Base-by-base conservation (phyloP, 2,329 filamentous ascomycete species). In the Botrytis cinerea region DNA sequence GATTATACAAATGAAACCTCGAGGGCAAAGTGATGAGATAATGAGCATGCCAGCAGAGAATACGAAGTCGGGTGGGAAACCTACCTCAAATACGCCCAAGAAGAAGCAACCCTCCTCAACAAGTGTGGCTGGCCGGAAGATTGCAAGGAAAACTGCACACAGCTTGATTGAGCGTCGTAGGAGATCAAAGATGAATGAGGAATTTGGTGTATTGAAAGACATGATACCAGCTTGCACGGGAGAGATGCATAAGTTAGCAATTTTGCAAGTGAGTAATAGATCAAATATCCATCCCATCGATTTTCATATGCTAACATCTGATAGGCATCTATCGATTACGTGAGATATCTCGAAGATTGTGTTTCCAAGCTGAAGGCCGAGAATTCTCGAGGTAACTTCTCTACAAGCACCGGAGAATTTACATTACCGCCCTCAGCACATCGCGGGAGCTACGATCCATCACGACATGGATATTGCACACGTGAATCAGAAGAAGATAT, bases 111-210 rank as follows among this genome's bases (percentile, higher is more conserved):
- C 91, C 1, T 90, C 89, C 70, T 88, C 89, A 1, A 92, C 91
- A 9, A 97, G 92, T 78, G 93, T 93, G 1, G 94, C 95, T 0
- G 94, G 94, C n/a, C 88, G 94, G 73, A 98, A 98, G 85, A 97
- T 96, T 77, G 95, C 96, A 9, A 89, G 96, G 77, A 98, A 98
- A 84, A 98, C 95, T 2, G 96, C 96, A 18, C 96, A 99, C 81
- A 98, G 94, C 80, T 84, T 98, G 77, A 99, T 98, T 78, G 96
- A 99, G 84, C 87, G 96, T 63, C 86, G 95, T 73, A 86, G 96
- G 78, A 87, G 96, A 75, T 97, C 93, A 20, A 99, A 98, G 85
- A 99, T 98, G 95, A 98, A 99, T 78, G 95, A 98, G 82, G 96
- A 98, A 83, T 98, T 98, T 84, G 92, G 90, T 2, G 92, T 97